Percentiles rank a stretch among this genome's conserved stretches.
These are phyloP conservation scores for Penicillium palitans DNA, from an alignment of 2,329 filamentous ascomycete species.

Conservation along the genomic window DNA sequence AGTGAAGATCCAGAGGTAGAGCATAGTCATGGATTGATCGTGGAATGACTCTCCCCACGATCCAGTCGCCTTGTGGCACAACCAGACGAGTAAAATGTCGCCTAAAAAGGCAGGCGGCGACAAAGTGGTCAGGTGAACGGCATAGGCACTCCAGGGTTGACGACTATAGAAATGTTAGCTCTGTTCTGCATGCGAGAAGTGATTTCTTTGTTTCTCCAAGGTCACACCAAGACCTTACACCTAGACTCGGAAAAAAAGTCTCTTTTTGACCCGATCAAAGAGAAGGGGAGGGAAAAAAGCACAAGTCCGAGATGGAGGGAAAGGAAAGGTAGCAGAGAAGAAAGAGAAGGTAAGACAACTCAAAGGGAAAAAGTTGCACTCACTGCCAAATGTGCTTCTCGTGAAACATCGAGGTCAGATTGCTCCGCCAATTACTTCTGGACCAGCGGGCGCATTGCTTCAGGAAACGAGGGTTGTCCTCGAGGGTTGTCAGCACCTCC, in stretches of 20 bases:
- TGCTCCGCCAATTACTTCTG: slow-evolving; percentile 96
- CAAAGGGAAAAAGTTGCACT: slow-evolving; percentile 47
- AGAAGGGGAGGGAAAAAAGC: neutral
- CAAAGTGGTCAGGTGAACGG: slow-evolving; percentile 87
- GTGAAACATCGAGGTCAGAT: slow-evolving; percentile 82
- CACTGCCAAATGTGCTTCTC: slow-evolving; percentile 86
- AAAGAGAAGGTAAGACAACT: neutral
- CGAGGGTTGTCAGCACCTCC: slow-evolving; percentile 88
- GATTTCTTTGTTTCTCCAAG: slow-evolving; percentile 1
- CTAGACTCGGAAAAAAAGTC: neutral
- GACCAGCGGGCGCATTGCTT: slow-evolving; percentile 95
- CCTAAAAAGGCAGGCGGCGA: slow-evolving; percentile 81
- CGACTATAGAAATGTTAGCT: slow-evolving; percentile 58
- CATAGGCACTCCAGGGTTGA: slow-evolving; percentile 91
- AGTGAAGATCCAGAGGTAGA: slow-evolving; percentile 76
- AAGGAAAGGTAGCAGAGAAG: slow-evolving; percentile 11
- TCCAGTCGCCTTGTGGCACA: slow-evolving; percentile 68
- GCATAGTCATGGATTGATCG: slow-evolving; percentile 58
- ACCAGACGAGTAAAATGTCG: slow-evolving; percentile 70
- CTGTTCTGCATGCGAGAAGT: neutral
- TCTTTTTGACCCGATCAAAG: slow-evolving; percentile 1
- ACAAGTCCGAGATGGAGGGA: neutral
- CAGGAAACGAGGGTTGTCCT: slow-evolving; percentile 83
- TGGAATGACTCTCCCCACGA: slow-evolving; percentile 59
- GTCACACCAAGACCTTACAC: neutral